A percentile compares a stretch with the other conserved stretches of the same genome.
These are phyloP conservation scores for Paecilomyces fulvus DNA, from an alignment of 2,329 filamentous ascomycete species.

Conservation along the genomic window DNA sequence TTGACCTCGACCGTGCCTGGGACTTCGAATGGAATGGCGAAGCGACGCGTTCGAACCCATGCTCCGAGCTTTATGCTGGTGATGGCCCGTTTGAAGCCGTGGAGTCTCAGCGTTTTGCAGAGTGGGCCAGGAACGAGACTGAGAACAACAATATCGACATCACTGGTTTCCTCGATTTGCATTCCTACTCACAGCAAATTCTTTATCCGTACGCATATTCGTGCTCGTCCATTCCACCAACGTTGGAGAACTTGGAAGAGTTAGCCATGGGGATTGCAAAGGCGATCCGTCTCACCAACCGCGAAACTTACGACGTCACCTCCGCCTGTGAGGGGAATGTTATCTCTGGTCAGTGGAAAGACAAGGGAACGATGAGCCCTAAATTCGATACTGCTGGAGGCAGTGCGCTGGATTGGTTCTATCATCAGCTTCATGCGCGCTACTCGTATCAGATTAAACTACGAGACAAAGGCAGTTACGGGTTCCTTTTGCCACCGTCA, in stretches of 20 bases:
- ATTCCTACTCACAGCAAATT: conserved; percentile 92
- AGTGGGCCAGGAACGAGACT: conserved; percentile 77
- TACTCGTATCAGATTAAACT: conserved; percentile 93
- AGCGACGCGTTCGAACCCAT: conserved; percentile 63
- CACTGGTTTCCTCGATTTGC: conserved; percentile 79
- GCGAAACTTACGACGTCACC: conserved; percentile 66
- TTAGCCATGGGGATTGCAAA: conserved; percentile 81
- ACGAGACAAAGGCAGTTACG: conserved; percentile 86
- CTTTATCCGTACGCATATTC: conserved; percentile 87
- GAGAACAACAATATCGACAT: conserved; percentile 63
- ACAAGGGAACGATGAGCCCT: conserved; percentile 29
- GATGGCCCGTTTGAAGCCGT: conserved; percentile 72
- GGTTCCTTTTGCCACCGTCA: conserved; percentile 78
- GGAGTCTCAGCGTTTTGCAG: conserved; percentile 65
- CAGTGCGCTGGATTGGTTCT: conserved; percentile 90
- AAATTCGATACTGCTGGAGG: conserved; percentile 70
- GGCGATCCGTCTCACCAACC: conserved; percentile 71
- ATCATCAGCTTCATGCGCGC: conserved; percentile 71
- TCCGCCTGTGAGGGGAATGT: conserved; percentile 81
- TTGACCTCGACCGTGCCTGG: conserved; percentile 85
- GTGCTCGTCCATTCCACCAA: conserved; percentile 68
- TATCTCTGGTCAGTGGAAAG: conserved; percentile 19
- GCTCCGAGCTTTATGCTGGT: conserved; percentile 83
- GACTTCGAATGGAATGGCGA: conserved; percentile 73
- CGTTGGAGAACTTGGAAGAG: conserved; percentile 85